A percentile compares a stretch with the other conserved stretches of the same genome.
phyloP scores from a whole-genome alignment of 768 basidiomycete genomes.

The Psilocybe cyanescens region DNA sequence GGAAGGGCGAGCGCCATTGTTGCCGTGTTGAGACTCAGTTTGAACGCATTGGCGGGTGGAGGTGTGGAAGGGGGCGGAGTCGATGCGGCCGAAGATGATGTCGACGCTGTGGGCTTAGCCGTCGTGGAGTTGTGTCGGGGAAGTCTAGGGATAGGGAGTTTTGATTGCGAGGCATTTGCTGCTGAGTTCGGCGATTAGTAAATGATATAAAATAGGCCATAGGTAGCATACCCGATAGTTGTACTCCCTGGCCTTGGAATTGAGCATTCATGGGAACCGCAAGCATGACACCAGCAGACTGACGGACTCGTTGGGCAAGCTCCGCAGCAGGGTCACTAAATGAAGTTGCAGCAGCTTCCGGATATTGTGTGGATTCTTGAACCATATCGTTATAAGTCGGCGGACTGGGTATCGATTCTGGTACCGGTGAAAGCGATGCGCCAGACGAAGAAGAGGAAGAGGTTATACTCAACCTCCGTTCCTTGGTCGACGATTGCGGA shows the following conservation, averaged over 20 bases:
- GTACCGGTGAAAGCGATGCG: slow-evolving; percentile 53
- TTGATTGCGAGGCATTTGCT: slow-evolving; percentile 28
- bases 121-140: slow-evolving; percentile 29
- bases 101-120: slow-evolving; percentile 30
- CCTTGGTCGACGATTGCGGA: slow-evolving; percentile 29
- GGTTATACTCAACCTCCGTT: slow-evolving; percentile 54
- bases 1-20: slow-evolving; percentile 16
- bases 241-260: slow-evolving; percentile 29
- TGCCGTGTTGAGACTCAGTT: slow-evolving; percentile 21
- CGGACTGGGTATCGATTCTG: slow-evolving; percentile 38
- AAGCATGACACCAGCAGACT: slow-evolving; percentile 61
- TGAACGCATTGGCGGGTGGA: slow-evolving; percentile 28
- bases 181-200: slow-evolving; percentile 7
- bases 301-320: slow-evolving; percentile 51
- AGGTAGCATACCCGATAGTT: slow-evolving; percentile 24
- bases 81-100: slow-evolving; percentile 48
- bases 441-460: slow-evolving; percentile 61
- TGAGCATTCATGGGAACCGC: slow-evolving; percentile 47
- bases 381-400: slow-evolving; percentile 30
- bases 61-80: slow-evolving; percentile 46
- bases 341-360: slow-evolving; percentile 7
- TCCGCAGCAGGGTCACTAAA: slow-evolving; percentile 39
- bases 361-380: slow-evolving; percentile 23
- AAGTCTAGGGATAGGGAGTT: slow-evolving; percentile 43
- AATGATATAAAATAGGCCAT: background rate